Evolutionary conservation across 805 yeast genomes (phyloP), one percentile per base, ranked within the genome.

Genomic region (Candida namnaoensis): DNA sequence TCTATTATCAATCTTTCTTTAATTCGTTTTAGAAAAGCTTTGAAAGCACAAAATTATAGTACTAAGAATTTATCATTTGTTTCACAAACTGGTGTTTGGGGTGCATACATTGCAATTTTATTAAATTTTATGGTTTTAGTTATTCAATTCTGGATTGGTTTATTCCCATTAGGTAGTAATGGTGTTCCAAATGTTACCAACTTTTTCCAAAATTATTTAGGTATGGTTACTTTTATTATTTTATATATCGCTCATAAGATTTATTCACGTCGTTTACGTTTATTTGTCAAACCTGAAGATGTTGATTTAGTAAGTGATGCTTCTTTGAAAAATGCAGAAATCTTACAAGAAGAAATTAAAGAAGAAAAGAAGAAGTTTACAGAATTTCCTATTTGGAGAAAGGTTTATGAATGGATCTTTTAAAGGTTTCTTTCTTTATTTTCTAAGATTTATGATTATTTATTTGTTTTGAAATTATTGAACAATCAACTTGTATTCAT

Each of bases 81-180:
- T n/a, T 68, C 82, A 8, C 72, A 64, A 49, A 57, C 65, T 34
- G 82, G 83, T 39, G 57, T 64, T 7, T 61, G 58, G 57, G 82
- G 82, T 12, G 76, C 82, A 1, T 65, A 58, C 48, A 65, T 67
- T 49, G 80, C 78, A 8, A 53, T 73, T 7, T 36, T 65, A 5
- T 56, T 79, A 45, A 72, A 76, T 53, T 36, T 63, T 8, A 62
- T 78, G 43, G 68, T 78, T 19, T 51, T 78, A 19, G 56, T 71
- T 37, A 80, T 76, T 3, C 84, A 78, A 53, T 76, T 80, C 57
- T 80, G 83, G 80, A 69, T 78, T 35, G 80, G 84, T 7, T 59
- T 78, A 40, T 78, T 68, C 52, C 84, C 87, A 28, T 57, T 80
- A 34, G 74, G 52, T 9, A 40, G 37, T 14, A 72, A 74, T 10